Percentiles rank a stretch among this genome's conserved stretches.
phyloP scores from a whole-genome alignment of 176 grass and related monocot genomes.

The Oryza brachyantha region DNA sequence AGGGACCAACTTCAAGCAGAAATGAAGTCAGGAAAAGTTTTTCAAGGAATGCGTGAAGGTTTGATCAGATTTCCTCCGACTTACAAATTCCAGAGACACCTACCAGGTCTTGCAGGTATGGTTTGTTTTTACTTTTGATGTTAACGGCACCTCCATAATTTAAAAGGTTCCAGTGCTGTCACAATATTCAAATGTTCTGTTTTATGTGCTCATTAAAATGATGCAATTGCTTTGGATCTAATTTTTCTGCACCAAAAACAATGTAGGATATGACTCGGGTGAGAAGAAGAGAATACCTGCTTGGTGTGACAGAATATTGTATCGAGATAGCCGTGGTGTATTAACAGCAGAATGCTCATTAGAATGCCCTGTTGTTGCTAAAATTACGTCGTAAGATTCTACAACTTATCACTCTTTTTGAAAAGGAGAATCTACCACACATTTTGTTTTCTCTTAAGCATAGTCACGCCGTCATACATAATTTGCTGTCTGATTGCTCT shows the following conservation, averaged over 20 bases:
- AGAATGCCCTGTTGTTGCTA: conserved; percentile 84
- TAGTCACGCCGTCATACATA: conserved; percentile 15
- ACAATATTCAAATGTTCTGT: not conserved
- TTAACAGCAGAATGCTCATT: conserved; percentile 65
- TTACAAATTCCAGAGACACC: conserved; percentile 93
- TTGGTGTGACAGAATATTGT: conserved; percentile 97
- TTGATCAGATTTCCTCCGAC: conserved; percentile 90
- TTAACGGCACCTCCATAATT: conserved; percentile 3
- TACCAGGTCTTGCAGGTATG: conserved; percentile 76
- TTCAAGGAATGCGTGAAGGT: conserved; percentile 99
- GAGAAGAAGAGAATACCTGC: conserved; percentile 98
- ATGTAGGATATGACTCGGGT: conserved; percentile 86
- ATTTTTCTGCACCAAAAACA: conserved; percentile 24
- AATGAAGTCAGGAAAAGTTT: conserved; percentile 89
- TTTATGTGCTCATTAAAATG: not conserved
- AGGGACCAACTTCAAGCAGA: conserved; percentile 88
- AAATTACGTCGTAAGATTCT: conserved; percentile 70
- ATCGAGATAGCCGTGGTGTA: conserved; percentile 82
- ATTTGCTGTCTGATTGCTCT: not conserved
- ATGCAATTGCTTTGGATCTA: conserved; percentile 20
- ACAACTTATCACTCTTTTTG: not conserved
- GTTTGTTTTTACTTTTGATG: not conserved
- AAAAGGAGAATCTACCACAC: not conserved
- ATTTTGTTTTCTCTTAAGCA: conserved; percentile 1
- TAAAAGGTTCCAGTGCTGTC: conserved; percentile 7